Conservation (phyloP, 192 early-diverging fungal genomes). For the Paraglomus brasilianum region DNA sequence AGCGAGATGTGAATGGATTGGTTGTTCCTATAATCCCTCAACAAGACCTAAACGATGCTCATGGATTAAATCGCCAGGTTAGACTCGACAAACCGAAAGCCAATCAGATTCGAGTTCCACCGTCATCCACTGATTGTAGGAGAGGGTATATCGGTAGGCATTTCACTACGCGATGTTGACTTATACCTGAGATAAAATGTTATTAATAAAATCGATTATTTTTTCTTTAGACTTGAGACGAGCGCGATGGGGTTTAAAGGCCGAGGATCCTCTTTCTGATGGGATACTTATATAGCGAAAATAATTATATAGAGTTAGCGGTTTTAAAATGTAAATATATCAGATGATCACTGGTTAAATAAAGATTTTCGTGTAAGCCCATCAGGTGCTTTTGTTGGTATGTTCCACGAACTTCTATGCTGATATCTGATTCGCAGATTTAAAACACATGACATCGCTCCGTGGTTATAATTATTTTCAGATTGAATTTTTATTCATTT, state of each 20-base stretch:
- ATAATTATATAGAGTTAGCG: not conserved
- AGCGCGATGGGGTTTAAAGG: slow-evolving; percentile 5
- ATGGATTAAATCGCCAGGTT: not conserved
- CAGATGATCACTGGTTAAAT: too few species aligned
- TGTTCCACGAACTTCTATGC: too few species aligned
- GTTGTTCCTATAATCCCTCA: not conserved
- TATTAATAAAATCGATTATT: not conserved
- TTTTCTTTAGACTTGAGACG: slow-evolving; percentile 14
- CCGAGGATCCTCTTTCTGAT: not conserved
- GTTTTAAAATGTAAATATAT: not conserved
- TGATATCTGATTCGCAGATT: too few species aligned
- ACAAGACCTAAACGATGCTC: slow-evolving; percentile 11
- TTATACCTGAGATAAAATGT: too few species aligned
- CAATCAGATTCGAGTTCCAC: not conserved
- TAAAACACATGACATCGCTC: too few species aligned
- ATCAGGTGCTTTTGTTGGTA: too few species aligned
- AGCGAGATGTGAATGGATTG: not conserved
- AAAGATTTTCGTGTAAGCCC: too few species aligned
- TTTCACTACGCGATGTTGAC: not conserved
- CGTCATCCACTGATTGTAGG: not conserved
- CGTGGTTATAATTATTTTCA: slow-evolving; percentile 6
- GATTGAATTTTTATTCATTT: too few species aligned
- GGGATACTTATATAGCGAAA: too few species aligned
- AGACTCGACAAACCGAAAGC: slow-evolving; percentile 1
- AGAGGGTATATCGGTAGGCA: not conserved